phyloP scores from a whole-genome alignment of 148 eudicot genomes.

The Mesembryanthemum crystallinum region DNA sequence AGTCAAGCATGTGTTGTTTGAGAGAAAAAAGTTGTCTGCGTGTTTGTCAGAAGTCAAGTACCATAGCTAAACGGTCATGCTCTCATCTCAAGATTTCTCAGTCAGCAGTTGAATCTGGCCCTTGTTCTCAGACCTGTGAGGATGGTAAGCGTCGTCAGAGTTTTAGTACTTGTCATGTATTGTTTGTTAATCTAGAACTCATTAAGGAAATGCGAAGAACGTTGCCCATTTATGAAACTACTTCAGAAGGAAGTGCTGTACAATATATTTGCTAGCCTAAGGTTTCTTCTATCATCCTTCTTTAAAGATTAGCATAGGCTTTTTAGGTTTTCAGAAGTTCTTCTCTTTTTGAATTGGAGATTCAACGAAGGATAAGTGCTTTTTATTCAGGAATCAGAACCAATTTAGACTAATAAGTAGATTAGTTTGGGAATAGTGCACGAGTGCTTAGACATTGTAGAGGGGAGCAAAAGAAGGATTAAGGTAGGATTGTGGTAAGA shows the following conservation, averaged over 20 bases:
- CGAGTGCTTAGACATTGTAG: background rate
- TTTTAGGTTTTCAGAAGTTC: background rate
- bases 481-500: background rate
- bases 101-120: conserved; percentile 35
- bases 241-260: background rate
- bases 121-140: conserved; percentile 33
- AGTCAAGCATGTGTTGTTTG: conserved; percentile 51
- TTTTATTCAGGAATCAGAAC: background rate
- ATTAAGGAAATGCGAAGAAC: background rate
- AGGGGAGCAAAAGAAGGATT: background rate
- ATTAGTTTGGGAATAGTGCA: background rate
- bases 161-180: background rate
- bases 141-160: conserved; percentile 44
- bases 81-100: conserved; percentile 49
- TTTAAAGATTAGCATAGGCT: background rate
- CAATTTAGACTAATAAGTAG: background rate
- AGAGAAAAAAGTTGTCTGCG: conserved; percentile 68
- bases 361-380: background rate
- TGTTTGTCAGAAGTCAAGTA: conserved; percentile 67
- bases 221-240: background rate
- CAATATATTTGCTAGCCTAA: background rate
- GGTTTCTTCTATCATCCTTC: background rate
- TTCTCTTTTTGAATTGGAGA: background rate
- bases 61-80: conserved; percentile 60
- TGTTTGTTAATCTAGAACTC: background rate